These are phyloP conservation scores for Yamadazyma triangularis DNA, from an alignment of 1,139 yeast species.

Conservation along the genomic window DNA sequence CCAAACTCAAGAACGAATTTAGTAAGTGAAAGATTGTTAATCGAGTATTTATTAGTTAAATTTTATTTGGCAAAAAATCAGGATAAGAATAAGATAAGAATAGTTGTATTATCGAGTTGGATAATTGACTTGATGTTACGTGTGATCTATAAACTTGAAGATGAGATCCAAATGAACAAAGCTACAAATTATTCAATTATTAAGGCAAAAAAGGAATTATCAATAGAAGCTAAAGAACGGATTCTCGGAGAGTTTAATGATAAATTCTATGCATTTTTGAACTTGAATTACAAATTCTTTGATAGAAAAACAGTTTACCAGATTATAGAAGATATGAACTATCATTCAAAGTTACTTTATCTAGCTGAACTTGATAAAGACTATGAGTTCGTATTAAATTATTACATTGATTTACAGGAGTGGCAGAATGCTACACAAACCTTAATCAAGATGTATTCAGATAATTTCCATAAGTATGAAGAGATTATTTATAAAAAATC, in stretches of 20 bases:
- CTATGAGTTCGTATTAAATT: slow-evolving; percentile 60
- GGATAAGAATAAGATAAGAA: slow-evolving; percentile 46
- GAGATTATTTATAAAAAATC: slow-evolving; percentile 62
- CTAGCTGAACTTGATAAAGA: slow-evolving; percentile 72
- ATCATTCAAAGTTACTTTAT: slow-evolving; percentile 56
- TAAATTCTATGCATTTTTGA: slow-evolving; percentile 50
- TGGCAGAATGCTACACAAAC: slow-evolving; percentile 73
- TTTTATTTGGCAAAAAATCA: slow-evolving; percentile 31
- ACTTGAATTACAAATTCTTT: slow-evolving; percentile 41
- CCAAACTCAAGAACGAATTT: slow-evolving; percentile 6
- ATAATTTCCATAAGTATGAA: slow-evolving; percentile 23
- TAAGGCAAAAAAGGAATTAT: slow-evolving; percentile 1
- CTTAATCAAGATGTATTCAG: slow-evolving; percentile 42
- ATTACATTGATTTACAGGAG: slow-evolving; percentile 62
- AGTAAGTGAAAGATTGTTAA: slow-evolving; percentile 32
- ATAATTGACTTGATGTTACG: slow-evolving; percentile 57
- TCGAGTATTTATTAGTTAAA: slow-evolving; percentile 55
- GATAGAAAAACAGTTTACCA: slow-evolving; percentile 71
- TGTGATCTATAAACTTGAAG: slow-evolving; percentile 18
- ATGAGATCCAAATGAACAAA: slow-evolving; percentile 10
- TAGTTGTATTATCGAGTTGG: slow-evolving; percentile 74
- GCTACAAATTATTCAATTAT: slow-evolving; percentile 1
- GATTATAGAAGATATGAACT: slow-evolving; percentile 62
- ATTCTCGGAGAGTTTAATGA: slow-evolving; percentile 16
- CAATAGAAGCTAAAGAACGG: slow-evolving; percentile 5